Conservation (phyloP, 768 basidiomycete species). For the Crucibulum laeve region DNA sequence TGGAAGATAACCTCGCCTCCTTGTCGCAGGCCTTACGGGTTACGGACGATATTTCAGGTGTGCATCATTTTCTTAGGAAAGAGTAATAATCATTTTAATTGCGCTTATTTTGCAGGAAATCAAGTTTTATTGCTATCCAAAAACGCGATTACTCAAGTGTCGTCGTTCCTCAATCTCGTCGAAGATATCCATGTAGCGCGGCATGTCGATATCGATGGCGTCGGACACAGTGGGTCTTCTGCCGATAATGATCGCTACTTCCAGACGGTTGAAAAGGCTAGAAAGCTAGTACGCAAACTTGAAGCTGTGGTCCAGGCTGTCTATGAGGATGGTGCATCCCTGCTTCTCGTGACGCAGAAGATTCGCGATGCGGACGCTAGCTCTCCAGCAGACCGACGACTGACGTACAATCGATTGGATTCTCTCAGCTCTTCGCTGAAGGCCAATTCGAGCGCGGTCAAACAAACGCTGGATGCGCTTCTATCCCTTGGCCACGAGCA, state of each 20-base stretch:
- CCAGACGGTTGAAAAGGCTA: constrained; percentile 66
- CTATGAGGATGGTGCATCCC: constrained; percentile 63
- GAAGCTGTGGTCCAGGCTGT: constrained; percentile 69
- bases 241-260: constrained; percentile 49
- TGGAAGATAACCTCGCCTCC: constrained; percentile 47
- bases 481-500: constrained; percentile 67
- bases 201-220: constrained; percentile 79
- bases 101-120: constrained; percentile 23
- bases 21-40: constrained; percentile 29
- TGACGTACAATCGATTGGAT: constrained; percentile 42
- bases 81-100: constrained; percentile 1
- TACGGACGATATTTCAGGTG: constrained; percentile 34
- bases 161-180: constrained; percentile 52
- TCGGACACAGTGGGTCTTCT: constrained; percentile 43
- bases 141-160: constrained; percentile 50
- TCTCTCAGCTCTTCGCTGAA: constrained; percentile 46
- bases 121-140: constrained; percentile 40
- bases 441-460: constrained; percentile 50
- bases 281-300: constrained; percentile 60
- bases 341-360: constrained; percentile 58
- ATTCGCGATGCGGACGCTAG: constrained; percentile 34
- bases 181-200: constrained; percentile 76
- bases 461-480: constrained; percentile 59
- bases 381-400: constrained; percentile 24
- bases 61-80: constrained; percentile 5